Evolutionary conservation across 805 yeast species (phyloP).

Genomic region (Candida methanosorbosa): DNA sequence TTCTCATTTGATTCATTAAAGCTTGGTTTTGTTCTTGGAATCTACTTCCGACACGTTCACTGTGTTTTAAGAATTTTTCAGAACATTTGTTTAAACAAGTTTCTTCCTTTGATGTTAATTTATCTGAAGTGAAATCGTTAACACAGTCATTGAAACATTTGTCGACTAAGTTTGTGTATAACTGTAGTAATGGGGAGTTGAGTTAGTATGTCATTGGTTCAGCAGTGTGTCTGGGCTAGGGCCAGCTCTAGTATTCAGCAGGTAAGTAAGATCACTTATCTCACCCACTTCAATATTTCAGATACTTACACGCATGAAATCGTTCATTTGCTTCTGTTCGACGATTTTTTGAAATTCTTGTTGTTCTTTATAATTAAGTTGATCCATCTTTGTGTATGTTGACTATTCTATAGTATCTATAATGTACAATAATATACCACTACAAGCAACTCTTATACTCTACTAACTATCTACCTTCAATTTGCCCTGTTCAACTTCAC

Average conservation of each 20-base stretch:
- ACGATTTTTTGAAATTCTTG: constrained; percentile 93
- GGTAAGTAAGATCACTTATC: too few relatives aligned
- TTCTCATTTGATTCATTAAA: constrained; percentile 61
- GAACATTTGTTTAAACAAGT: constrained; percentile 86
- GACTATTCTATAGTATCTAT: too few relatives aligned
- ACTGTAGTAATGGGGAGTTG: constrained; percentile 15
- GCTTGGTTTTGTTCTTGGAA: constrained; percentile 93
- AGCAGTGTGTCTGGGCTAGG: background rate
- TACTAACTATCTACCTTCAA: too few relatives aligned
- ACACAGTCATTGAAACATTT: constrained; percentile 98
- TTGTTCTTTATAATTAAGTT: constrained; percentile 90
- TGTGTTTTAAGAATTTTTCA: constrained; percentile 95
- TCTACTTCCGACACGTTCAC: constrained; percentile 97
- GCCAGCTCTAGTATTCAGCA: background rate
- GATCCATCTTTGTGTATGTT: constrained; percentile 60
- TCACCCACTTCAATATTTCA: background rate
- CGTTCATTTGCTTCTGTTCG: constrained; percentile 97
- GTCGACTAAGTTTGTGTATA: constrained; percentile 90
- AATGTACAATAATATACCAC: too few relatives aligned
- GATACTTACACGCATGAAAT: constrained; percentile 77
- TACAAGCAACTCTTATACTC: too few relatives aligned
- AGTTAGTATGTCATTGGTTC: constrained; percentile 2
- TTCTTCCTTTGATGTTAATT: constrained; percentile 77
- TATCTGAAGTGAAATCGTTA: constrained; percentile 92
- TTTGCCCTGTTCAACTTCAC: too few relatives aligned